A percentile compares a stretch with the other conserved stretches of the same genome.
phyloP scores from a whole-genome alignment of 2,329 filamentous ascomycete genomes.

The Alternaria burnsii region DNA sequence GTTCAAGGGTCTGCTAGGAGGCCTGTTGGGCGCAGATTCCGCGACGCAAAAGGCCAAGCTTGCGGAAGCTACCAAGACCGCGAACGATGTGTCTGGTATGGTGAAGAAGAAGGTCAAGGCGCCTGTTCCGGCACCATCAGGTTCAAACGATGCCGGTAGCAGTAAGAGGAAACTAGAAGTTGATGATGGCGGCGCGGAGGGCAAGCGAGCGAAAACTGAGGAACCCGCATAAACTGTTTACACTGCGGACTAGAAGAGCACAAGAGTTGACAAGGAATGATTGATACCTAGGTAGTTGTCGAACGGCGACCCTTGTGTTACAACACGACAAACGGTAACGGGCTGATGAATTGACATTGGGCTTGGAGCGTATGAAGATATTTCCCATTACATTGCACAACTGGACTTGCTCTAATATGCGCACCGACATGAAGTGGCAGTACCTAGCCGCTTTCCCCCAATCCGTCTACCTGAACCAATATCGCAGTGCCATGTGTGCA shows the following conservation, averaged over 20 bases:
- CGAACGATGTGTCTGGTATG: constrained; percentile 77
- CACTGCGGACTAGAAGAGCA: too few relatives aligned
- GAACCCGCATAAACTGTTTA: constrained; percentile 23
- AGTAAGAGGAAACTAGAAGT: constrained; percentile 48
- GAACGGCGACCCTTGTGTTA: background rate
- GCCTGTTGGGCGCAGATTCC: constrained; percentile 68
- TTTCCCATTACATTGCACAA: background rate
- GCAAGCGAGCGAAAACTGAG: constrained; percentile 47
- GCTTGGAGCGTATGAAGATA: background rate
- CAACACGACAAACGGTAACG: background rate
- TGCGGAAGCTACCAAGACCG: constrained; percentile 75
- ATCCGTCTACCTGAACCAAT: background rate
- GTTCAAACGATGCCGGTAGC: constrained; percentile 16
- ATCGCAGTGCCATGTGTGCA: background rate
- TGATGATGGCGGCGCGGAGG: constrained; percentile 32
- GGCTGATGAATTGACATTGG: background rate
- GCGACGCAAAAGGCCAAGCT: constrained; percentile 69
- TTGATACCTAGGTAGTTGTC: background rate
- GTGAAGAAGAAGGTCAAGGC: constrained; percentile 74
- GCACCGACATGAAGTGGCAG: background rate
- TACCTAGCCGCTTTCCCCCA: background rate
- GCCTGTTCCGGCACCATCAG: constrained; percentile 24
- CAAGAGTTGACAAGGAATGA: background rate
- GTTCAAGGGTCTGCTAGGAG: constrained; percentile 69
- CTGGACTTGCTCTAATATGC: background rate